Evolutionary conservation across 1,284 basidiomycete genomes (phyloP).

Genomic region (Puccinia sorghi): DNA sequence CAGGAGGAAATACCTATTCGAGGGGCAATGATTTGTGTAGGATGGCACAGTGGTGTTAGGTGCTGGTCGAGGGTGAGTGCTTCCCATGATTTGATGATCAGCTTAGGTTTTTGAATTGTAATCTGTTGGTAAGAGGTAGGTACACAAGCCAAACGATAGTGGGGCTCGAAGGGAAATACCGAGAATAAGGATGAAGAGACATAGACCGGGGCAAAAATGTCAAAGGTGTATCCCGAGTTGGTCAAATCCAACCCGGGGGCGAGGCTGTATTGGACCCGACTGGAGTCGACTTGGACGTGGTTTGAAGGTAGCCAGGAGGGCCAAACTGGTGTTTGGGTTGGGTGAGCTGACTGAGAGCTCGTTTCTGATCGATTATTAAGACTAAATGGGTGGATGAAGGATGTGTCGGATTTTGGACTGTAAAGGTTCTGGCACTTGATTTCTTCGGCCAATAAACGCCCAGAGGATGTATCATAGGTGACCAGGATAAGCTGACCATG

Average conservation of each 20-base stretch:
- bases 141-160: slow-evolving; percentile 8
- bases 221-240: slow-evolving; percentile 2
- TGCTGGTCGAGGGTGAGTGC: not conserved
- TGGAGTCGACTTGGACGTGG: not conserved
- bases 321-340: not conserved
- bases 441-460: slow-evolving; percentile 21
- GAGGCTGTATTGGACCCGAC: slow-evolving; percentile 16
- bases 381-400: slow-evolving; percentile 4
- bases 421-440: slow-evolving; percentile 29
- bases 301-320: slow-evolving; percentile 12
- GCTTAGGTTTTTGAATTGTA: slow-evolving; percentile 3
- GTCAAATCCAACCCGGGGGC: not conserved
- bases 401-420: not conserved
- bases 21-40: not conserved
- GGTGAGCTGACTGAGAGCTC: not conserved
- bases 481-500: slow-evolving; percentile 28
- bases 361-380: not conserved
- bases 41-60: not conserved
- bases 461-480: slow-evolving; percentile 27
- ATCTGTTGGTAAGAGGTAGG: slow-evolving; percentile 5
- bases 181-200: slow-evolving; percentile 23
- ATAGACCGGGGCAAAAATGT: slow-evolving; percentile 20
- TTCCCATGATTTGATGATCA: not conserved
- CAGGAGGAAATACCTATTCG: not conserved
- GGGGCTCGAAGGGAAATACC: slow-evolving; percentile 6